Evolutionary conservation across 306 rosid genomes (phyloP).

Genomic region (Inga laurina): DNA sequence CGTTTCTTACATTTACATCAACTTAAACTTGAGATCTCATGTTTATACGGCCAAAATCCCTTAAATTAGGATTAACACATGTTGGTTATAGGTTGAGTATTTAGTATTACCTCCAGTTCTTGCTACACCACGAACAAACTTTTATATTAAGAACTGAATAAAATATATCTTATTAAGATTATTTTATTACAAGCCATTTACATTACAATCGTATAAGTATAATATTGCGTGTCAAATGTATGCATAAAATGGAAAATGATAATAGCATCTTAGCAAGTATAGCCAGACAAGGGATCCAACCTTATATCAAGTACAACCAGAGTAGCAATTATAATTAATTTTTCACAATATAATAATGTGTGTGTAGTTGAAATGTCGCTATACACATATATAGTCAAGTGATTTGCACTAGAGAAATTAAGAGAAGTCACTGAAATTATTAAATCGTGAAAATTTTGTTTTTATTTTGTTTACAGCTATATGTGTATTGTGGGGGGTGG

Average conservation of each 20-base stretch:
- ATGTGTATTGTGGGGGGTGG: neutral
- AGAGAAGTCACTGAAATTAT: neutral
- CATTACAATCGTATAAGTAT: neutral
- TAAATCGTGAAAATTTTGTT: neutral
- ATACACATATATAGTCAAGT: neutral
- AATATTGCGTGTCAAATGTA: neutral
- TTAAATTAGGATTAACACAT: too few species aligned
- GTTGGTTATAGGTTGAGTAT: too few species aligned
- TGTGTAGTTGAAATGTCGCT: neutral
- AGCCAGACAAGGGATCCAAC: neutral
- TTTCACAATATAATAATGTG: neutral
- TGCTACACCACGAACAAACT: too few species aligned
- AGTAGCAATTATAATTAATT: neutral
- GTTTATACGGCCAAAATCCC: too few species aligned
- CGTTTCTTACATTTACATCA: too few species aligned
- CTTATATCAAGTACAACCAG: neutral
- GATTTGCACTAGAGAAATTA: neutral
- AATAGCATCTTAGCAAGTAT: neutral
- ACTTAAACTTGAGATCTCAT: too few species aligned
- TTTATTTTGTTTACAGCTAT: neutral
- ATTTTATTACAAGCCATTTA: neutral
- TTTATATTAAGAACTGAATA: too few species aligned
- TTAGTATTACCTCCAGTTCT: too few species aligned
- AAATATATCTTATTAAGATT: neutral
- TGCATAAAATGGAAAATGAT: slow-evolving; percentile 30